A percentile compares a stretch with the other conserved stretches of the same genome.
phyloP scores from a whole-genome alignment of 2,329 filamentous ascomycete species.

The Fusarium mexicanum region DNA sequence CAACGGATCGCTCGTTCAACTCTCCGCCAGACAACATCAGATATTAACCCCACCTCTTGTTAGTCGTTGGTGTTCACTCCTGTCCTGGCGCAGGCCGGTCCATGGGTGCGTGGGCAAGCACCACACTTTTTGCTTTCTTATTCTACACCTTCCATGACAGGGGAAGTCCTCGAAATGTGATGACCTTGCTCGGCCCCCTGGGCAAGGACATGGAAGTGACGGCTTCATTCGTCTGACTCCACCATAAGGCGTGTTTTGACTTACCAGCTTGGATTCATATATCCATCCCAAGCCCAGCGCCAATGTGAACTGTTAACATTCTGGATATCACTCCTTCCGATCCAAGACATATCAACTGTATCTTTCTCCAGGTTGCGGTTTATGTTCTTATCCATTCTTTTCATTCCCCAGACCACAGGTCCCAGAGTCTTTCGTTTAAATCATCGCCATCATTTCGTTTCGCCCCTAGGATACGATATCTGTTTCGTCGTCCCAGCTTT shows the following conservation, averaged over 20 bases:
- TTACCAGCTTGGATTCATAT: conserved; percentile 38
- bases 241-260: conserved; percentile 28
- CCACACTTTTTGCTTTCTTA: conserved; percentile 49
- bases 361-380: not conserved
- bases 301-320: conserved; percentile 1
- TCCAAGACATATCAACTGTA: conserved; percentile 9
- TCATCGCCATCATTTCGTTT: not conserved
- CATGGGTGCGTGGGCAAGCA: conserved; percentile 35
- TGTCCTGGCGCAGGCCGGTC: conserved; percentile 33
- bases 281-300: conserved; percentile 37
- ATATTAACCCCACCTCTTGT: conserved; percentile 30
- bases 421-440: conserved; percentile 6
- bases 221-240: conserved; percentile 37
- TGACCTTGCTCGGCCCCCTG: conserved; percentile 36
- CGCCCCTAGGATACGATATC: not conserved
- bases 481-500: not conserved
- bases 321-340: conserved; percentile 23
- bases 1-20: conserved; percentile 38
- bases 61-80: conserved; percentile 37
- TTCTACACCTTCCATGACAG: conserved; percentile 45
- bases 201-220: conserved; percentile 38
- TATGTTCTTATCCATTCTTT: conserved; percentile 23
- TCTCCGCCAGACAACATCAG: conserved; percentile 29
- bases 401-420: not conserved
- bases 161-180: conserved; percentile 32